phyloP scores from a whole-genome alignment of 2,329 filamentous ascomycete species.

The Beauveria pseudobassiana region DNA sequence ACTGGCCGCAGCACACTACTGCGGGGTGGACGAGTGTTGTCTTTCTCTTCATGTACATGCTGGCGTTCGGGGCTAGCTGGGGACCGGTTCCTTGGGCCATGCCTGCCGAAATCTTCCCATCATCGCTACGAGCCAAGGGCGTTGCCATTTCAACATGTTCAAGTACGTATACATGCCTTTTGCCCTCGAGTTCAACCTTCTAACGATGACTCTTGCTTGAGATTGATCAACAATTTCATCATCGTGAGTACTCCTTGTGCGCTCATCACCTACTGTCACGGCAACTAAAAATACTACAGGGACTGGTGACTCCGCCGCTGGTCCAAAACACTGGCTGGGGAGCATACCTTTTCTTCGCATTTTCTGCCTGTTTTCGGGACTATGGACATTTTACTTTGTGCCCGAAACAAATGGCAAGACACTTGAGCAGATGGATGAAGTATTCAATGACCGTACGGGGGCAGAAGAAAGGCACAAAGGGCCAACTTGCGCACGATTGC shows the following conservation, averaged over 20 bases:
- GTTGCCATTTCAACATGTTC: constrained; percentile 51
- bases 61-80: constrained; percentile 52
- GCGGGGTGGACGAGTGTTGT: constrained; percentile 23
- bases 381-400: constrained; percentile 46
- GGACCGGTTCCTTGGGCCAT: constrained; percentile 43
- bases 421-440: constrained; percentile 46
- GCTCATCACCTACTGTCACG: constrained; percentile 25
- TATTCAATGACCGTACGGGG: constrained; percentile 22
- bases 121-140: constrained; percentile 54
- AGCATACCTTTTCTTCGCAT: constrained; percentile 53
- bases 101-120: constrained; percentile 53
- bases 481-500: neutral
- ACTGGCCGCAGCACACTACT: constrained; percentile 19
- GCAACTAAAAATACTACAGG: constrained; percentile 13
- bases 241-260: neutral
- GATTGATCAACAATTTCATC: neutral
- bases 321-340: constrained; percentile 42
- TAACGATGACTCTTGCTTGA: neutral
- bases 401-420: constrained; percentile 50
- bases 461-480: constrained; percentile 13
- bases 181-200: constrained; percentile 22
- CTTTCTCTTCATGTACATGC: constrained; percentile 44
- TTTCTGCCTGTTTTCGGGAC: constrained; percentile 48
- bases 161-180: constrained; percentile 44
- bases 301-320: constrained; percentile 51